Conservation (phyloP, 495 filamentous ascomycete genomes). For the Cetradonia linearis region DNA sequence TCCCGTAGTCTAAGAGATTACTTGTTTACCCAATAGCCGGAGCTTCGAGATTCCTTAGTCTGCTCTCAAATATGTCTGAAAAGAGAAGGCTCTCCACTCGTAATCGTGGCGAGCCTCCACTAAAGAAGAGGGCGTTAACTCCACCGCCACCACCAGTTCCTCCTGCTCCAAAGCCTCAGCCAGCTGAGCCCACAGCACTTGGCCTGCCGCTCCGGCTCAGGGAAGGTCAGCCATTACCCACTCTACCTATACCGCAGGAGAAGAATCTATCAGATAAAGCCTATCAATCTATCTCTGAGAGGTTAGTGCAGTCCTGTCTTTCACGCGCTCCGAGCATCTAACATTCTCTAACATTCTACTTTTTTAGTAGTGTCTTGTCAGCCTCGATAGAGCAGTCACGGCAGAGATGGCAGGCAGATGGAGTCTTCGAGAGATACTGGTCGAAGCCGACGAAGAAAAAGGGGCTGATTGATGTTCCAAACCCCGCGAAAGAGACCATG, state of each 20-base stretch:
- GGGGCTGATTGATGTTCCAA: constrained; percentile 56
- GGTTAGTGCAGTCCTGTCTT: constrained; percentile 41
- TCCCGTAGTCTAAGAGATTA: neutral
- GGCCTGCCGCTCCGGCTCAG: constrained; percentile 53
- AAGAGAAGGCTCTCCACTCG: constrained; percentile 23
- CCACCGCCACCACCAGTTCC: constrained; percentile 16
- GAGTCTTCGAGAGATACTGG: constrained; percentile 89
- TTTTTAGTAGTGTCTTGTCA: constrained; percentile 69
- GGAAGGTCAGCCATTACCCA: constrained; percentile 64
- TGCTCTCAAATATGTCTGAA: constrained; percentile 11
- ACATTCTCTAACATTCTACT: constrained; percentile 16
- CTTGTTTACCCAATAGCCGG: neutral
- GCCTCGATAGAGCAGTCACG: constrained; percentile 77
- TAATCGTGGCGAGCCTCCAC: constrained; percentile 25
- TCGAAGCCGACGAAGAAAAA: constrained; percentile 81
- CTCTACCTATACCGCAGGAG: constrained; percentile 57
- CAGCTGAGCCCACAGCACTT: constrained; percentile 40
- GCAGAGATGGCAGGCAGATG: constrained; percentile 77
- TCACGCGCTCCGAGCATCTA: neutral
- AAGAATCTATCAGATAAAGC: constrained; percentile 52
- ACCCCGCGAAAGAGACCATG: constrained; percentile 83
- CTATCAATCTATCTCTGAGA: constrained; percentile 77
- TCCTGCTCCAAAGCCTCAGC: constrained; percentile 21
- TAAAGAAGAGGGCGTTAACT: constrained; percentile 26
- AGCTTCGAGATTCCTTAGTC: neutral